Conservation (phyloP, 768 basidiomycete species). For the Clavulina sp. region DNA sequence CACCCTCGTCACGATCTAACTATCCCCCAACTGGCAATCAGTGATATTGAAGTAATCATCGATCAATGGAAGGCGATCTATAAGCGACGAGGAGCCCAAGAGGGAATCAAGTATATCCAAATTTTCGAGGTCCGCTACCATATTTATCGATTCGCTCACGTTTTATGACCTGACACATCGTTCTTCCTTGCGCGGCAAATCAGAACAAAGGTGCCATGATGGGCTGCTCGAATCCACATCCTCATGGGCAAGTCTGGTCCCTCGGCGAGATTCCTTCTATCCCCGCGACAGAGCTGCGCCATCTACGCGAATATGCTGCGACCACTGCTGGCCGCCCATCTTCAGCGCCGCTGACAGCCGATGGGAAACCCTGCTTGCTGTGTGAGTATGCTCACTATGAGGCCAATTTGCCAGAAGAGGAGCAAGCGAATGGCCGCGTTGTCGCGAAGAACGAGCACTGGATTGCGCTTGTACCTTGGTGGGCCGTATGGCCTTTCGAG, state of each 20-base stretch:
- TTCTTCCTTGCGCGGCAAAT: not conserved
- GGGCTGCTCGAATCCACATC: constrained; percentile 91
- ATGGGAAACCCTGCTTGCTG: constrained; percentile 48
- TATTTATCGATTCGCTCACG: too few species aligned
- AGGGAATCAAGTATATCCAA: constrained; percentile 67
- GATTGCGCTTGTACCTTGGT: constrained; percentile 81
- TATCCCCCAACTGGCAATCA: constrained; percentile 40
- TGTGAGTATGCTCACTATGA: constrained; percentile 68
- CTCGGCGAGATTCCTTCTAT: constrained; percentile 52
- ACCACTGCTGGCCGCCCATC: constrained; percentile 20
- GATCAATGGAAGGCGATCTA: constrained; percentile 60
- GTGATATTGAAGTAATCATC: constrained; percentile 48
- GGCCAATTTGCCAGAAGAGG: constrained; percentile 22
- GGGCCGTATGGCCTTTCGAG: constrained; percentile 92
- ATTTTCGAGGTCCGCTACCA: constrained; percentile 58
- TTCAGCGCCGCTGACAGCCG: constrained; percentile 37
- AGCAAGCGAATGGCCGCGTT: constrained; percentile 29
- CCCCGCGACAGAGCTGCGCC: constrained; percentile 46
- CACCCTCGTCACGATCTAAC: constrained; percentile 77
- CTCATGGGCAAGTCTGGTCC: constrained; percentile 85
- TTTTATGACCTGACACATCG: not conserved
- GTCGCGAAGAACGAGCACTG: constrained; percentile 60
- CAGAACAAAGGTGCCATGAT: constrained; percentile 87
- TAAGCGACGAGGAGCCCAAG: constrained; percentile 34
- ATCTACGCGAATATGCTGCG: constrained; percentile 33